A percentile compares a stretch with the other conserved stretches of the same genome.
Evolutionary conservation across 306 rosid species (phyloP).

Genomic region (Elaeagnus macrophylla): DNA sequence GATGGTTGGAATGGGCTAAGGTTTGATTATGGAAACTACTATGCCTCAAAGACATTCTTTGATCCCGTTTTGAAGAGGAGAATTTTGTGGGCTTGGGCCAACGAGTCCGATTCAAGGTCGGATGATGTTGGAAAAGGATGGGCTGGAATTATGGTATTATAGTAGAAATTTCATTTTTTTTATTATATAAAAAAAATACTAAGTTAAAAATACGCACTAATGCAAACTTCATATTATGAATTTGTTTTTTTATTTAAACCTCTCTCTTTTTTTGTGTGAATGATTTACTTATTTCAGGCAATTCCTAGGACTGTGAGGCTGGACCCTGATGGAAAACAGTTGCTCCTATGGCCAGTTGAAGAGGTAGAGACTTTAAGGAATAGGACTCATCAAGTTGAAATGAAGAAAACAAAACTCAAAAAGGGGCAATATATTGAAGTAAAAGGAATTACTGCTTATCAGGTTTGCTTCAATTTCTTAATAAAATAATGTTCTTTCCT

Average conservation of each 20-base stretch:
- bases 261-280: no score
- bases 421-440: constrained; percentile 48
- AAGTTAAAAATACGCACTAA: no score
- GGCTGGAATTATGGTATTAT: constrained; percentile 94
- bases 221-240: no score
- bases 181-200: no score
- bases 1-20: constrained; percentile 75
- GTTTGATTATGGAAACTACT: constrained; percentile 79
- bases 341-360: constrained; percentile 58
- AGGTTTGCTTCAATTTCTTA: constrained; percentile 30
- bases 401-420: constrained; percentile 24
- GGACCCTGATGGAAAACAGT: constrained; percentile 42
- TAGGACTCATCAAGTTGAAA: constrained; percentile 22
- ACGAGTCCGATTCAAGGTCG: constrained; percentile 52
- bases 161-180: no score
- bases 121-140: constrained; percentile 61
- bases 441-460: constrained; percentile 63
- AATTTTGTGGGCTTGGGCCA: constrained; percentile 87
- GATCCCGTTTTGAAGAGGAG: constrained; percentile 53
- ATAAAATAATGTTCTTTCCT: no score
- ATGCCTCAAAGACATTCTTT: constrained; percentile 77
- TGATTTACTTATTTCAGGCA: constrained; percentile 18
- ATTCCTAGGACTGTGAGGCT: constrained; percentile 76
- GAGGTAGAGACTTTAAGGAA: constrained; percentile 51
- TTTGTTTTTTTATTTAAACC: no score